Evolutionary conservation across 2,329 filamentous ascomycete genomes (phyloP).

Genomic region (Talaromyces rugulosus): DNA sequence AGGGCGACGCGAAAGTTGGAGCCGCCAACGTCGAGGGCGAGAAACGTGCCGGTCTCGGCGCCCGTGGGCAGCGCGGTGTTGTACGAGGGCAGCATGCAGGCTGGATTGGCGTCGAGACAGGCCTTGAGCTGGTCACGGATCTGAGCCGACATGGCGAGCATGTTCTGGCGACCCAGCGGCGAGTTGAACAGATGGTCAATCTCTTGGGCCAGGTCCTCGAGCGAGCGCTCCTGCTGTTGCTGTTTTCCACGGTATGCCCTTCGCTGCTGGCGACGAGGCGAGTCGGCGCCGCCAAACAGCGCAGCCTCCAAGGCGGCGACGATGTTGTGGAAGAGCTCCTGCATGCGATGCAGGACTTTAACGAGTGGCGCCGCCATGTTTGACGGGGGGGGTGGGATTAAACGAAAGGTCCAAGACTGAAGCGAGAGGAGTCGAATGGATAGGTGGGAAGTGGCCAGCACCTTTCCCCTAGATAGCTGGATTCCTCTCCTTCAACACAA

Average conservation of each 20-base stretch:
- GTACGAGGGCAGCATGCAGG: slow-evolving; percentile 64
- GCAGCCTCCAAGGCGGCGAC: slow-evolving; percentile 36
- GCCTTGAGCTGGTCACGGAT: slow-evolving; percentile 50
- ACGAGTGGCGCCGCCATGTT: slow-evolving; percentile 32
- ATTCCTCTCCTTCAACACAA: neutral
- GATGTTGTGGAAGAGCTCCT: slow-evolving; percentile 38
- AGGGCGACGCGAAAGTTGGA: slow-evolving; percentile 62
- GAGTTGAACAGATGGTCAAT: slow-evolving; percentile 34
- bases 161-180: slow-evolving; percentile 31
- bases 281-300: slow-evolving; percentile 26
- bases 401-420: neutral
- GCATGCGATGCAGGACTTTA: slow-evolving; percentile 38
- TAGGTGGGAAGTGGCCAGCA: neutral
- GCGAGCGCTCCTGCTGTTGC: slow-evolving; percentile 32
- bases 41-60: slow-evolving; percentile 55
- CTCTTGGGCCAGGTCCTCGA: slow-evolving; percentile 37
- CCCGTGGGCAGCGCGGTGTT: slow-evolving; percentile 59
- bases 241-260: slow-evolving; percentile 25
- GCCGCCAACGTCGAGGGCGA: slow-evolving; percentile 63
- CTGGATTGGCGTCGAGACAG: slow-evolving; percentile 52
- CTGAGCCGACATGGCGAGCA: slow-evolving; percentile 42
- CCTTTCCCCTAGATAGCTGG: neutral
- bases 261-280: slow-evolving; percentile 25
- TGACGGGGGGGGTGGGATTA: slow-evolving; percentile 7
- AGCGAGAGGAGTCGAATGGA: neutral